These are phyloP conservation scores for Ajuga chamaepitys DNA, from an alignment of 257 asterid species.

Conservation along the genomic window DNA sequence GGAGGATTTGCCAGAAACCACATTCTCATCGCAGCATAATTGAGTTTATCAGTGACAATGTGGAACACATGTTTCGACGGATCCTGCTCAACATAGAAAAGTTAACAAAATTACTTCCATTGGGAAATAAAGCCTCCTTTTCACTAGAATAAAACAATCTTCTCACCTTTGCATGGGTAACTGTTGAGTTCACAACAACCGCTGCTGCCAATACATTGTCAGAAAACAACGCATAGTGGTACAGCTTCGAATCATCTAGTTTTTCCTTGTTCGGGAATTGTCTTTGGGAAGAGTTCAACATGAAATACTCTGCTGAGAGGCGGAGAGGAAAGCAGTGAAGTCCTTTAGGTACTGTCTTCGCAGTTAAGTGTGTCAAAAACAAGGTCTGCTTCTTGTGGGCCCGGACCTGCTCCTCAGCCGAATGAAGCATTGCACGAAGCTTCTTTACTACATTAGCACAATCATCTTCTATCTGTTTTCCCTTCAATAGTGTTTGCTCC, in stretches of 20 bases:
- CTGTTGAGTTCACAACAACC: constrained; percentile 81
- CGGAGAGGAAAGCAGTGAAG: constrained; percentile 61
- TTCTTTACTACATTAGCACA: constrained; percentile 46
- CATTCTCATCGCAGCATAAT: constrained; percentile 92
- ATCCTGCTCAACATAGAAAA: constrained; percentile 38
- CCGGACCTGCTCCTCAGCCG: constrained; percentile 54
- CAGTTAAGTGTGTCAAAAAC: constrained; percentile 50
- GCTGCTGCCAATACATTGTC: constrained; percentile 90
- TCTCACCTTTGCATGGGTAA: constrained; percentile 67
- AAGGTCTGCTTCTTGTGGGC: constrained; percentile 49
- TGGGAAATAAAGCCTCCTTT: not conserved
- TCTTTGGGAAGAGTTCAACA: constrained; percentile 46
- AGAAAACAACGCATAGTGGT: constrained; percentile 89
- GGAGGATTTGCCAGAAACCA: constrained; percentile 93
- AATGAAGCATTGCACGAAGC: constrained; percentile 64
- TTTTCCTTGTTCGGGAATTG: constrained; percentile 51
- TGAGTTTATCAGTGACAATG: constrained; percentile 82
- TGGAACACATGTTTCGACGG: constrained; percentile 78
- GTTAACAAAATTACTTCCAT: not conserved
- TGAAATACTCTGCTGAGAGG: constrained; percentile 46
- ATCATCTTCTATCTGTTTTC: constrained; percentile 67
- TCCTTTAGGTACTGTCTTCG: constrained; percentile 53
- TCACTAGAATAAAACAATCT: not conserved
- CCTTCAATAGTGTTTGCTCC: constrained; percentile 75
- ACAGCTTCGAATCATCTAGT: constrained; percentile 54